These are phyloP conservation scores for Coemansia sp. DNA, from an alignment of 192 early-diverging fungal species.

Conservation along the genomic window DNA sequence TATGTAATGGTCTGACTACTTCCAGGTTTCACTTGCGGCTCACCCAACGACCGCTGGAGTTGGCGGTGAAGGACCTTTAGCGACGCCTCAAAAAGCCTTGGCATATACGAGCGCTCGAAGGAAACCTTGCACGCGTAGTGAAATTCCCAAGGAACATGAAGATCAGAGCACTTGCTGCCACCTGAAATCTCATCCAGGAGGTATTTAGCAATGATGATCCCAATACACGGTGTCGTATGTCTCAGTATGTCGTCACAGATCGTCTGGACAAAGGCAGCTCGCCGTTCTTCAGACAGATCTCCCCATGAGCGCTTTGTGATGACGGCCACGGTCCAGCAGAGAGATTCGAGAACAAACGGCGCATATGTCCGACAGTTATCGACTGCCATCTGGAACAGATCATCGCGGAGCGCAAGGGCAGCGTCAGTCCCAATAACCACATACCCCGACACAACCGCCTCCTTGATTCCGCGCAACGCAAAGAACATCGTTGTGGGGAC, in stretches of 20 bases:
- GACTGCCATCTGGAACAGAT: slow-evolving; percentile 42
- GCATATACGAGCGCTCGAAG: slow-evolving; percentile 45
- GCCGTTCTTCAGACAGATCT: slow-evolving; percentile 34
- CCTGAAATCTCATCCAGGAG: slow-evolving; percentile 51
- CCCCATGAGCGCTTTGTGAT: slow-evolving; percentile 52
- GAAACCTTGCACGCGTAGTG: slow-evolving; percentile 48
- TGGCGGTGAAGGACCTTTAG: slow-evolving; percentile 45
- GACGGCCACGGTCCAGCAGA: slow-evolving; percentile 51
- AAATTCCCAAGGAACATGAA: slow-evolving; percentile 51
- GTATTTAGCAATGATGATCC: slow-evolving; percentile 34
- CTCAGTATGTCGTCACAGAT: slow-evolving; percentile 40
- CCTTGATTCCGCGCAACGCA: slow-evolving; percentile 53
- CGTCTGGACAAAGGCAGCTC: slow-evolving; percentile 20
- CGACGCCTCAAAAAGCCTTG: slow-evolving; percentile 40
- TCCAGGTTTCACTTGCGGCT: slow-evolving; percentile 4
- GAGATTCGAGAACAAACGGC: slow-evolving; percentile 45
- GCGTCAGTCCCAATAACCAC: slow-evolving; percentile 19
- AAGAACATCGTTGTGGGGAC: slow-evolving; percentile 50
- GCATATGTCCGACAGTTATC: slow-evolving; percentile 29
- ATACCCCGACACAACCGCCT: slow-evolving; percentile 35
- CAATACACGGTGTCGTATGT: slow-evolving; percentile 40
- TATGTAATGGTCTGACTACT: slow-evolving; percentile 37
- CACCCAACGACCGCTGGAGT: slow-evolving; percentile 36
- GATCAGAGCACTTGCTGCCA: slow-evolving; percentile 52
- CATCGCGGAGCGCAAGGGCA: slow-evolving; percentile 31